phyloP scores from a whole-genome alignment of 352 stramenopile genomes.

The Aphanomyces astaci region DNA sequence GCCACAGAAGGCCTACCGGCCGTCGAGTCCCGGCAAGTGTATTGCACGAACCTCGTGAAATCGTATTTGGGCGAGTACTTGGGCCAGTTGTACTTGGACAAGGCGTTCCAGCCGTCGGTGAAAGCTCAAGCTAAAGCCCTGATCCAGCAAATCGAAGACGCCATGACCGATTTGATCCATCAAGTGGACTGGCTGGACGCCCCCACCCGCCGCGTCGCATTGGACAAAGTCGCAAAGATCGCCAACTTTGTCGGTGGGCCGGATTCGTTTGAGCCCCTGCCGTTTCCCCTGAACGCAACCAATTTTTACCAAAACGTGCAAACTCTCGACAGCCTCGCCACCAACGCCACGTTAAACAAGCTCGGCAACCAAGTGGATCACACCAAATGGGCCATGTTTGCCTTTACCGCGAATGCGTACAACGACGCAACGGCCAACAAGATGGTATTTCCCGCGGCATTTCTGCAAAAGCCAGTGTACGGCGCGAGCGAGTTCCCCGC shows the following conservation, averaged over 20 bases:
- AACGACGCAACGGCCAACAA: constrained; percentile 64
- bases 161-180: constrained; percentile 65
- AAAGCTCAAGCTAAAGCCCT: constrained; percentile 80
- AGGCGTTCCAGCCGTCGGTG: constrained; percentile 71
- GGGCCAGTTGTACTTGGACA: constrained; percentile 81
- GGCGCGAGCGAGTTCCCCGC: constrained; percentile 58
- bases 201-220: constrained; percentile 59
- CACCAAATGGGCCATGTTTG: constrained; percentile 81
- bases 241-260: constrained; percentile 61
- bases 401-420: constrained; percentile 87
- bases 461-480: constrained; percentile 61
- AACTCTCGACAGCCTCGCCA: background rate
- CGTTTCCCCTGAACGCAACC: constrained; percentile 40
- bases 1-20: constrained; percentile 29
- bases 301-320: constrained; percentile 47
- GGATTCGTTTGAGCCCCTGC: constrained; percentile 34
- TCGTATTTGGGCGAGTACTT: constrained; percentile 79
- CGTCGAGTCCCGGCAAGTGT: constrained; percentile 35
- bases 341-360: background rate
- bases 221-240: constrained; percentile 81
- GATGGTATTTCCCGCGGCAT: constrained; percentile 90
- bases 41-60: constrained; percentile 68
- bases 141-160: constrained; percentile 75
- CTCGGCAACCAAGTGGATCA: constrained; percentile 41
- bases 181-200: constrained; percentile 86